Conservation (phyloP, 2,329 filamentous ascomycete species). For the Stagonosporopsis chrysanthemi region DNA sequence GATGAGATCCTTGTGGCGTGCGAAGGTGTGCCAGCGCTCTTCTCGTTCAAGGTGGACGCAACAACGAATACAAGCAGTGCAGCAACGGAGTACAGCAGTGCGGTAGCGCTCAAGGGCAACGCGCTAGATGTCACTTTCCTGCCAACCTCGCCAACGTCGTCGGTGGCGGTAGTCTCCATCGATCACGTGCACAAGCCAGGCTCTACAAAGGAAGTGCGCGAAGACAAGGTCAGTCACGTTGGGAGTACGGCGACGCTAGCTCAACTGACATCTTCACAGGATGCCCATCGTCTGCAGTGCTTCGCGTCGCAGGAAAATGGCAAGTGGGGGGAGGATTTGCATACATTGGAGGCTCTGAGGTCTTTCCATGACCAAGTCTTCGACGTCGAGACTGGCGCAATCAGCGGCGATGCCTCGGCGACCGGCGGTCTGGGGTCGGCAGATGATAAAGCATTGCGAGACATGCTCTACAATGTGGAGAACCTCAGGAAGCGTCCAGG, state of each 20-base stretch:
- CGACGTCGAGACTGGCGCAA: conserved; percentile 17
- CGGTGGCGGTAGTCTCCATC: conserved; percentile 57
- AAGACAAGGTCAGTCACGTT: conserved; percentile 36
- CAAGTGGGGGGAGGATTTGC: conserved; percentile 34
- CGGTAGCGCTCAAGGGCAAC: conserved; percentile 68
- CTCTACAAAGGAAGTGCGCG: conserved; percentile 55
- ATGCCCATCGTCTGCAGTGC: conserved; percentile 34
- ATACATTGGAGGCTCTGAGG: conserved; percentile 24
- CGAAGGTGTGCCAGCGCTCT: conserved; percentile 65
- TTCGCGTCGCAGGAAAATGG: conserved; percentile 32
- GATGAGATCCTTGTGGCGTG: conserved; percentile 51
- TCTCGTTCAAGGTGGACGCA: conserved; percentile 64
- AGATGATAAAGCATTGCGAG: conserved; percentile 52
- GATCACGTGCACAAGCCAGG: conserved; percentile 61
- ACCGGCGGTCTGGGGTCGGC: conserved; percentile 28
- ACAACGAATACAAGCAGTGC: conserved; percentile 48
- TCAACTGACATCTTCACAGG: conserved; percentile 25
- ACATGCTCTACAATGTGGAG: conserved; percentile 57
- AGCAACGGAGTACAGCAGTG: conserved; percentile 48
- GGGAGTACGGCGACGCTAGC: conserved; percentile 1
- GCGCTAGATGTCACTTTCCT: conserved; percentile 64
- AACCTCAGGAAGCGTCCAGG: conserved; percentile 59
- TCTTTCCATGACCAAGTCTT: conserved; percentile 25
- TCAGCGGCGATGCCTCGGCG: conserved; percentile 17
- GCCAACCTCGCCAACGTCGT: conserved; percentile 11